These are phyloP conservation scores for Lactarius trivialis DNA, from an alignment of 768 basidiomycete genomes.

Conservation along the genomic window DNA sequence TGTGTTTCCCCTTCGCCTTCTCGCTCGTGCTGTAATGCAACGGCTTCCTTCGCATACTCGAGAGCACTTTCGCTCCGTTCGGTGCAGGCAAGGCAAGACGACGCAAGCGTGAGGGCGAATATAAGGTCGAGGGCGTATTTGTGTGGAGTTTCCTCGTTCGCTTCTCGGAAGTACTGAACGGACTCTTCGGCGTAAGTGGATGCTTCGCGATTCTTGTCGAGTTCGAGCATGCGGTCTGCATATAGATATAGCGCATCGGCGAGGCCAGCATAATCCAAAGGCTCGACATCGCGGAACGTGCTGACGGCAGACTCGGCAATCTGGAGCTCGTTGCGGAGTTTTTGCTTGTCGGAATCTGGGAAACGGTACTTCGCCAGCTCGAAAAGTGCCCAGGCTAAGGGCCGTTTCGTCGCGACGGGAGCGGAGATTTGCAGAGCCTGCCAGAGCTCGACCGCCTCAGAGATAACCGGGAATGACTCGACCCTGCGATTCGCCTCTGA, in stretches of 20 bases:
- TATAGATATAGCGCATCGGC: conserved; percentile 4
- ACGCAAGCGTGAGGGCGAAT: conserved; percentile 11
- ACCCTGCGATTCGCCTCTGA: neutral
- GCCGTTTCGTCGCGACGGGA: too few relatives aligned
- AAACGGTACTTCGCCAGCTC: too few relatives aligned
- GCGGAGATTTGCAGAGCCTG: too few relatives aligned
- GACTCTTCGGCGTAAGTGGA: conserved; percentile 14
- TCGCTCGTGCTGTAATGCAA: conserved; percentile 10
- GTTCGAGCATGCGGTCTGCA: conserved; percentile 14
- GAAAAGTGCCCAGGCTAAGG: too few relatives aligned
- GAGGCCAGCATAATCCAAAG: conserved; percentile 7
- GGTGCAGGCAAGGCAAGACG: conserved; percentile 15
- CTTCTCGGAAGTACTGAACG: conserved; percentile 10
- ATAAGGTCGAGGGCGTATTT: conserved; percentile 11
- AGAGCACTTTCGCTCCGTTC: conserved; percentile 1
- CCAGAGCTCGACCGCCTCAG: too few relatives aligned
- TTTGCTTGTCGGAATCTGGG: too few relatives aligned
- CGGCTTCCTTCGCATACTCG: too few relatives aligned
- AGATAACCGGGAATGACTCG: neutral
- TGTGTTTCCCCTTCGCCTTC: neutral
- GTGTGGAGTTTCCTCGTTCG: neutral
- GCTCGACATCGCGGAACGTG: conserved; percentile 5
- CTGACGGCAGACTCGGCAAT: too few relatives aligned
- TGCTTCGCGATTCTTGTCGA: conserved; percentile 6
- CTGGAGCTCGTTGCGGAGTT: too few relatives aligned